Evolutionary conservation across 495 filamentous ascomycete species (phyloP), one percentile per base, ranked within the genome.

Genomic region (Aspergillus sparsus): DNA sequence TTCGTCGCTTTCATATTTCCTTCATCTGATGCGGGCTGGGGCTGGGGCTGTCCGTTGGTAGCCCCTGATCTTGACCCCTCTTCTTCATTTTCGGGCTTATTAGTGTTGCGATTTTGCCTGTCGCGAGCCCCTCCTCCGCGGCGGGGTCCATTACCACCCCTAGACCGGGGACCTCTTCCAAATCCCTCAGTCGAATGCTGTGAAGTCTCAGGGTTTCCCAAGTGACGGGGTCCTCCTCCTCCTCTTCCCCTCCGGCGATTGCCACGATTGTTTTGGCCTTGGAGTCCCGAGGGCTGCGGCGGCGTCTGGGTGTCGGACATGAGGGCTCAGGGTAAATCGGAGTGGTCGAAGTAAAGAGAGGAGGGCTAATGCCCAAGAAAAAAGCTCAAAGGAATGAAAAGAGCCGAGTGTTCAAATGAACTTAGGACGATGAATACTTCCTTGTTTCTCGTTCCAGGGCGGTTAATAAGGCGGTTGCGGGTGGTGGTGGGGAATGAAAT

Each of bases 171-270:
- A 34, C 64, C 68, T 62, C 63, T 71, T 27, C 56, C 55, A 9
- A 68, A 41, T 9, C 63, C 64, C 34, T 70, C 74, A 27, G 62
- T 61, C 21, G 65, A 47, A 33, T 56, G 66, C 11, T 62, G 66
- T 33, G 57, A 62, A 5, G 57, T 35, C 15, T 76, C 68, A 13
- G 64, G 41, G n/a, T 66, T 67, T 42, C 63, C 68, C 31, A 69
- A 53, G 37, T 61, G 60, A 12, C 68, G 66, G 53, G 66, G 56
- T 45, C 65, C 67, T 62, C 69, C 73, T 62, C 69, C 73, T 65
- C 76, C 76, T 56, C 74, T 71, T 60, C 75, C 75, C 39, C 75
- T 74, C 53, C 75, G 74, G 63, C 75, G 75, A 34, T 50, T 50
- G 64, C 73, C 71, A 54, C 76, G 74, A 62, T 73, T 74, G 51